These are phyloP conservation scores for Penicillium oxalicum DNA, from an alignment of 2,329 filamentous ascomycete species.

Conservation along the genomic window DNA sequence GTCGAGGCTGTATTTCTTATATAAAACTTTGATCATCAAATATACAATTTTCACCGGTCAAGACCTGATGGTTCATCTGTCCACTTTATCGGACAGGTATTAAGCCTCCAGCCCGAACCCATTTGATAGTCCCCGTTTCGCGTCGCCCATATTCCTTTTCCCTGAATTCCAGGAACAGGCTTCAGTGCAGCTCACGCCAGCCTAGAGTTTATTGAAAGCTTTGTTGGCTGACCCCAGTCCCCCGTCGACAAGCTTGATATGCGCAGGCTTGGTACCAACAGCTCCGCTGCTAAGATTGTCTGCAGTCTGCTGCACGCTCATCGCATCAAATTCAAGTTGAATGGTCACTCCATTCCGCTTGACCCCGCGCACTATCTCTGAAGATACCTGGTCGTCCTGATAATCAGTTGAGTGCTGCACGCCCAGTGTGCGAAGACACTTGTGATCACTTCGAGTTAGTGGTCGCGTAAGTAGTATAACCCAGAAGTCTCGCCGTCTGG, in stretches of 20 bases:
- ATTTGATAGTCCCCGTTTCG: too few relatives aligned
- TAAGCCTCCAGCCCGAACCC: too few relatives aligned
- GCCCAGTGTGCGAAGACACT: constrained; percentile 33
- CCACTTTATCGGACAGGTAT: too few relatives aligned
- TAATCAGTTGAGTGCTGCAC: constrained; percentile 38
- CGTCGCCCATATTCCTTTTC: too few relatives aligned
- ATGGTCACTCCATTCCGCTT: constrained; percentile 8
- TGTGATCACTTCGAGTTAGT: constrained; percentile 9
- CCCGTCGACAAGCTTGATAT: constrained; percentile 13
- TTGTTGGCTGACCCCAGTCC: constrained; percentile 14
- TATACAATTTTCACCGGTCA: too few relatives aligned
- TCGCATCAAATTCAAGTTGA: constrained; percentile 3
- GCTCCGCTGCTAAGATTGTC: constrained; percentile 10
- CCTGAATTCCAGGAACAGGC: constrained; percentile 14
- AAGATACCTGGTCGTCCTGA: constrained; percentile 17
- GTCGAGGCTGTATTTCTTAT: too few relatives aligned
- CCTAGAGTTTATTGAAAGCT: constrained; percentile 18
- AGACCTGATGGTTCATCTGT: too few relatives aligned
- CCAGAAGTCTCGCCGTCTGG: constrained; percentile 6
- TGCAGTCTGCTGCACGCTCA: constrained; percentile 5
- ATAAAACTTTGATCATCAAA: too few relatives aligned
- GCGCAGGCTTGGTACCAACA: constrained; percentile 17
- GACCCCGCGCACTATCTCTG: constrained; percentile 3
- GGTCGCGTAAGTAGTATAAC: constrained; percentile 9
- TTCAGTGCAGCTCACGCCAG: constrained; percentile 20